Conservation (phyloP, 768 basidiomycete genomes). For the Termitomyces sp. region DNA sequence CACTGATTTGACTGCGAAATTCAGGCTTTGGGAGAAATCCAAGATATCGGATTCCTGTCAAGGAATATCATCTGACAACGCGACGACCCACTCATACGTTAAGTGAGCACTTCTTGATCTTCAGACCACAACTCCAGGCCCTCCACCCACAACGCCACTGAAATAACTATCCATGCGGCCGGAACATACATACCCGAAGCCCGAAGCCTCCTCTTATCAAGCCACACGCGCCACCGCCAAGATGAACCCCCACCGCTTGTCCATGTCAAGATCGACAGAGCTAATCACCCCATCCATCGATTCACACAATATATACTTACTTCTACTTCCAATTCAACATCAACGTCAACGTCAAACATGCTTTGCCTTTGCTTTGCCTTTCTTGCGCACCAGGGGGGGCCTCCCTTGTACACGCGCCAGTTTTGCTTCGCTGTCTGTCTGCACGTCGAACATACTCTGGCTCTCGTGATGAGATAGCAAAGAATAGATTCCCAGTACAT, state of each 20-base stretch:
- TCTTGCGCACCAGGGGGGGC: neutral
- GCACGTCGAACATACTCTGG: slow-evolving; percentile 4
- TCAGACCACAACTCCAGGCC: neutral
- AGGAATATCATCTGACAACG: neutral
- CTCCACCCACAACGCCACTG: neutral
- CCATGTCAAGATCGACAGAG: slow-evolving; percentile 7
- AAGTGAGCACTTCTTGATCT: neutral
- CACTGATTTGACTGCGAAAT: neutral
- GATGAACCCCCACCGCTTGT: neutral
- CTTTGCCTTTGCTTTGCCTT: neutral
- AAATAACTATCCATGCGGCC: neutral
- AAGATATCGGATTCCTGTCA: too few relatives aligned
- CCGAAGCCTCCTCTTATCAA: neutral
- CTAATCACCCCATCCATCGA: slow-evolving; percentile 1
- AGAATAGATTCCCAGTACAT: neutral
- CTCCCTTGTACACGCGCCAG: neutral
- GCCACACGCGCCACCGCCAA: neutral
- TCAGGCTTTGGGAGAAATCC: too few relatives aligned
- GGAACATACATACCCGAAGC: neutral
- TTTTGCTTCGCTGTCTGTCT: neutral
- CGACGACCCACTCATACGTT: too few relatives aligned
- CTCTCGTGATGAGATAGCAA: neutral
- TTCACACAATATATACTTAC: too few relatives aligned
- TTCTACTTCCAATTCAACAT: neutral
- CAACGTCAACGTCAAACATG: slow-evolving; percentile 6